A percentile compares a stretch with the other conserved stretches of the same genome.
Conservation (phyloP, 1,139 yeast genomes). For the Lodderomyces pseudojiufengensis region DNA sequence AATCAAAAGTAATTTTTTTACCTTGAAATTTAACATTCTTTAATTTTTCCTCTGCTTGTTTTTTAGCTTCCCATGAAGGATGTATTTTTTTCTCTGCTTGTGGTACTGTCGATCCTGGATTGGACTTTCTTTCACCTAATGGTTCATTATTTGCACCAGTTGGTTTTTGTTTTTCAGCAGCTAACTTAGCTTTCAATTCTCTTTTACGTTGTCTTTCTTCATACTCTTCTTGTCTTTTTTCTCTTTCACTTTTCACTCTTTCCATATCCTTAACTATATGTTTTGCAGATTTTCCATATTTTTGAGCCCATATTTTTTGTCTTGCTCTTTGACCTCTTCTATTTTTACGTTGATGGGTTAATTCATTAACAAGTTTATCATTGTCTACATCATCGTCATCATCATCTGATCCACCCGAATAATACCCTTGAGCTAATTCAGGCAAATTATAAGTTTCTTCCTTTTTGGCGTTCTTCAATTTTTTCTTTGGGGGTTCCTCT, state of each 20-base stretch:
- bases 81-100: conserved; percentile 43
- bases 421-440: conserved; percentile 69
- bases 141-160: conserved; percentile 41
- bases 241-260: conserved; percentile 51
- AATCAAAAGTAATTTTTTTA: conserved; percentile 74
- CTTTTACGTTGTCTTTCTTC: conserved; percentile 73
- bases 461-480: conserved; percentile 16
- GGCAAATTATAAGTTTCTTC: conserved; percentile 48
- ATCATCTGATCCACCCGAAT: conserved; percentile 72
- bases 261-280: conserved; percentile 68
- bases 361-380: conserved; percentile 57
- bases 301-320: conserved; percentile 92
- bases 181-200: conserved; percentile 46
- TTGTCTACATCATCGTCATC: conserved; percentile 51
- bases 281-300: conserved; percentile 80
- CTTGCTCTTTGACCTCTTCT: conserved; percentile 97
- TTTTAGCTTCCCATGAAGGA: conserved; percentile 96
- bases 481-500: conserved; percentile 15
- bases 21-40: conserved; percentile 73
- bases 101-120: conserved; percentile 8
- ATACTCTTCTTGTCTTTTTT: conserved; percentile 57
- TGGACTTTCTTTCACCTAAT: conserved; percentile 31
- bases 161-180: conserved; percentile 27
- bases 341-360: conserved; percentile 61
- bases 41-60: conserved; percentile 60